A percentile compares a stretch with the other conserved stretches of the same genome.
Conservation (phyloP, 495 filamentous ascomycete genomes). For the Annulohypoxylon stygium region DNA sequence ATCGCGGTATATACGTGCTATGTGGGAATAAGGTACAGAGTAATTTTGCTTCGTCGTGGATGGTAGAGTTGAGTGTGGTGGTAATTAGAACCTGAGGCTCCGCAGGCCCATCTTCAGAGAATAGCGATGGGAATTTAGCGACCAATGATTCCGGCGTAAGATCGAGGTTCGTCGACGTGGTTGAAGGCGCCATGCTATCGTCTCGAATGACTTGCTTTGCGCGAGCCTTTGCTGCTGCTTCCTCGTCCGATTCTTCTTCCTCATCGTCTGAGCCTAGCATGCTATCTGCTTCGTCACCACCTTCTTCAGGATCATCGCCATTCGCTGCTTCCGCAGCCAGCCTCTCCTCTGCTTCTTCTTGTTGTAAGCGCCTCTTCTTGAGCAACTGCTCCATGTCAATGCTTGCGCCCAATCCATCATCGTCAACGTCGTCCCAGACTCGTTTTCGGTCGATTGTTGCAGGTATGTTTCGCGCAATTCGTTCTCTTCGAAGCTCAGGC, state of each 20-base stretch:
- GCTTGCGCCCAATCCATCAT: constrained; percentile 78
- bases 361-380: constrained; percentile 66
- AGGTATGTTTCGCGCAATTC: constrained; percentile 83
- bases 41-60: constrained; percentile 83
- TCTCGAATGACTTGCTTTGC: constrained; percentile 67
- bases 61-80: constrained; percentile 83
- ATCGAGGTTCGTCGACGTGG: constrained; percentile 77
- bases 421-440: constrained; percentile 92
- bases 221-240: constrained; percentile 54
- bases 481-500: constrained; percentile 76
- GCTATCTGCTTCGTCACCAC: constrained; percentile 76
- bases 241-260: constrained; percentile 62
- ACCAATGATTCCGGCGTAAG: constrained; percentile 76
- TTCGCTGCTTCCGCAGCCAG: constrained; percentile 56
- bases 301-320: constrained; percentile 59
- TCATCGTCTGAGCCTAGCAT: constrained; percentile 73
- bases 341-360: constrained; percentile 72
- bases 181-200: constrained; percentile 63
- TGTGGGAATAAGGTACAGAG: constrained; percentile 88
- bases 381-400: constrained; percentile 84
- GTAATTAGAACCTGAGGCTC: constrained; percentile 89
- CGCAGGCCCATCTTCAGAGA: constrained; percentile 69
- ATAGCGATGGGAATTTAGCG: constrained; percentile 84
- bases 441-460: constrained; percentile 89
- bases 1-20: constrained; percentile 84